phyloP scores from a whole-genome alignment of 164 flowering plant genomes.

The Buxus sempervirens region DNA sequence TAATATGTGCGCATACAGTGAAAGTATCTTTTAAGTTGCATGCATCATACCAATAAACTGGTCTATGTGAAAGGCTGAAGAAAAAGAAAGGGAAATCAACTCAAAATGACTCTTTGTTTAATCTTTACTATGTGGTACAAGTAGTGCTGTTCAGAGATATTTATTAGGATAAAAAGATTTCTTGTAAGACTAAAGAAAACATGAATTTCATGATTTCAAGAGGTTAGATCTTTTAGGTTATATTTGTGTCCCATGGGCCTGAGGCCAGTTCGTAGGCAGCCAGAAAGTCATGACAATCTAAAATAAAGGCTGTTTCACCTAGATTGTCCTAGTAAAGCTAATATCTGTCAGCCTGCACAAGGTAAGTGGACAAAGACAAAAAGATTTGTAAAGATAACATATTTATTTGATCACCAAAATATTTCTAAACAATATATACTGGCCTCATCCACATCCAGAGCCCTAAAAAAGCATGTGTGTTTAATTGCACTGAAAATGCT shows the following conservation, averaged over 20 bases:
- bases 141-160: not conserved
- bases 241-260: not conserved
- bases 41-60: too few species aligned
- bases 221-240: too few species aligned
- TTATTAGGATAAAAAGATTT: not conserved
- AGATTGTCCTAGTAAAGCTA: not conserved
- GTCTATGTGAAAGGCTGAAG: too few species aligned
- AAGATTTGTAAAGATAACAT: too few species aligned
- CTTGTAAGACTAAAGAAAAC: not conserved
- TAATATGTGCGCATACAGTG: too few species aligned
- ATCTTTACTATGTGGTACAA: too few species aligned
- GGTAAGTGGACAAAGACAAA: too few species aligned
- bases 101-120: too few species aligned
- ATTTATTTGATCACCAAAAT: too few species aligned
- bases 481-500: not conserved
- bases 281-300: not conserved
- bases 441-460: not conserved
- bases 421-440: not conserved
- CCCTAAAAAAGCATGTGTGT: not conserved
- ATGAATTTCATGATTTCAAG: too few species aligned
- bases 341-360: not conserved
- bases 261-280: not conserved
- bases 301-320: not conserved
- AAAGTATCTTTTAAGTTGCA: too few species aligned
- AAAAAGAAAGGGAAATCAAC: too few species aligned